Evolutionary conservation across 192 early-diverging fungal genomes (phyloP), one percentile per base, ranked within the genome.

Genomic region (Podila epigama): DNA sequence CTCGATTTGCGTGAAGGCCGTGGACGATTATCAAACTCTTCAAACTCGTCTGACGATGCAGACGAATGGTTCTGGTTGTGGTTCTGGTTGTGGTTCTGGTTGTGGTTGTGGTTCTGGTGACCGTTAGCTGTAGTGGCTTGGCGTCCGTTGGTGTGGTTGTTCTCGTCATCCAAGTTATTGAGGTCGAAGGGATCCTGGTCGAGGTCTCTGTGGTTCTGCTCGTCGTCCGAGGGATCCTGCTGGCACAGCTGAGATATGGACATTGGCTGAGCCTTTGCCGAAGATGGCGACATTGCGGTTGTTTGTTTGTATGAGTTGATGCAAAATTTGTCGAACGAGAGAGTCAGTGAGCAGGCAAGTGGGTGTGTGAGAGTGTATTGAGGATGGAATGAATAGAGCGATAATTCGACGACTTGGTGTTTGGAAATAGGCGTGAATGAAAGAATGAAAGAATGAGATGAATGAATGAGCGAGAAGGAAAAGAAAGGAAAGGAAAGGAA

Each of bases 181-280:
- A 77, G 66, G 55, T 77, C 73, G 29, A 77, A 42, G 25, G 73
- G 65, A 33, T 77, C 73, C 15, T 68, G 60, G 48, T 68, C 66
- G 20, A 77, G 66, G 22, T 68, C 73, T 44, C 31, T 22, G 10
- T 56, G 41, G 36, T 41, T 28, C 42, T 54, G 25, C 20, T 75
- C 65, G 29, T 66, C 63, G 28, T 75, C 65, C 51, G 65, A 67
- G 48, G 66, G 54, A 50, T 42, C 48, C 28, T 77, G 73, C 25
- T 77, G 66, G 32, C 73, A 77, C 35, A 77, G 60, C 39, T 77
- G 66, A 8, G 73, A 77, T 77, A 77, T 77, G 56, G 73, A 77
- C 73, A 77, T 77, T 8, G 73, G 65, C 64, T 77, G 73, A 32
- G 59, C 60, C 57, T 72, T 72, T 63, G 72, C 55, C 36, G 73